Base-by-base conservation (phyloP, 108 stramenopile genomes). In the Hondaea fermentalgiana region DNA sequence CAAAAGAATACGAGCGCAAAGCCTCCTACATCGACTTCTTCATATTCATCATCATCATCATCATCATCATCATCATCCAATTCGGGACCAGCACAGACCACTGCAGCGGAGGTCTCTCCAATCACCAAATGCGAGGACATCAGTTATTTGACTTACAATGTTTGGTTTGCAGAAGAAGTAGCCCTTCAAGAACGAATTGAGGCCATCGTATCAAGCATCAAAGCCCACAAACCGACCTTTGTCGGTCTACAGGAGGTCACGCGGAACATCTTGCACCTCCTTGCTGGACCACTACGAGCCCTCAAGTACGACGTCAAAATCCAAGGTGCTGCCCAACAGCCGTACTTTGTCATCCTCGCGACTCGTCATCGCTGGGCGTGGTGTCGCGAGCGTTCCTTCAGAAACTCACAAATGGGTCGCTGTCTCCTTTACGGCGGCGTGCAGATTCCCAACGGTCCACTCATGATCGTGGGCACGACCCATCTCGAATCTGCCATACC, bases 231-330 rank as follows among this genome's bases (percentile, higher is more conserved):
- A 23, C 76, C 76, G 19, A 83, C 76, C 51, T 47, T 83, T 47
- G 51, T 83, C 25, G 76, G 49, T 6, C 28, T 83, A 6, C 76
- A 83, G 76, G 76, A 83, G 76, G 76, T 83, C 25, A 83, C 76
- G 51, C 76, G 6, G 3, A 53, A 23, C 3, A 83, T 83, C 23
- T 12, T 83, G 12, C 6, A 45, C 49, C 45, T 83, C 23, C 45
- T 83, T 6, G 76, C 76, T 23, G 25, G 51, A 6, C 76, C 76
- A 6, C n/a, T 83, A 45, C 49, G 45, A 17, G 76, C 76, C 51
- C 6, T 83, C 17, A 23, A 23, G 49, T 83, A 83, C 28, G 76
- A 83, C 28, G 51, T 53, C 51, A 83, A 83, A 23, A 83, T 83
- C 4, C 76, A 83, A 23, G 51, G 19, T 12, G 51, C 10, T 12